A percentile compares a stretch with the other conserved stretches of the same genome.
Conservation (phyloP, 768 basidiomycete genomes). For the Suillus tomentosus region DNA sequence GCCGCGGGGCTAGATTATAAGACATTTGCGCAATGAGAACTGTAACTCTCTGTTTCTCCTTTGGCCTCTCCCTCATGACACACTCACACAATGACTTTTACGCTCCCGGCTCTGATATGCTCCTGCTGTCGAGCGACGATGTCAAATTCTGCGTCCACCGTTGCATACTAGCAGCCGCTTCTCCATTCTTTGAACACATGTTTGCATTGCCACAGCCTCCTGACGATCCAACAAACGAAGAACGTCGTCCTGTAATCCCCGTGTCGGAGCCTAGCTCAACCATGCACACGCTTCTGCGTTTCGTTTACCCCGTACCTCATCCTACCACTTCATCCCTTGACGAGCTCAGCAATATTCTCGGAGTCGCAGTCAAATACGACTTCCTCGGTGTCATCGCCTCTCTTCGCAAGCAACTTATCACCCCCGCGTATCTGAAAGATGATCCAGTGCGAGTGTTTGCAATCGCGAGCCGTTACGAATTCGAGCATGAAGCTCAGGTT, state of each 20-base stretch:
- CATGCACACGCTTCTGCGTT: constrained; percentile 54
- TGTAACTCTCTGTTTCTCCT: constrained; percentile 15
- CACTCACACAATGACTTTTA: constrained; percentile 39
- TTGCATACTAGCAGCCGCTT: constrained; percentile 62
- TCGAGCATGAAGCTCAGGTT: constrained; percentile 61
- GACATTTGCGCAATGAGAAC: constrained; percentile 9
- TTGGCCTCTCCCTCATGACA: constrained; percentile 27
- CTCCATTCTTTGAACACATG: constrained; percentile 71
- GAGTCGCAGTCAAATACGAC: constrained; percentile 67
- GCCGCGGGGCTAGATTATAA: not conserved
- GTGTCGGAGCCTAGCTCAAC: constrained; percentile 51
- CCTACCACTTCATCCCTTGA: constrained; percentile 55
- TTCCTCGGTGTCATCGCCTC: constrained; percentile 45
- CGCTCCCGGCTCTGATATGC: constrained; percentile 52
- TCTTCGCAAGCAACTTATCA: constrained; percentile 55
- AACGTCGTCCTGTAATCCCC: constrained; percentile 48
- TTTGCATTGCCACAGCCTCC: constrained; percentile 61
- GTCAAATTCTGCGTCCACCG: constrained; percentile 62
- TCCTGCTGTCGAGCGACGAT: constrained; percentile 46
- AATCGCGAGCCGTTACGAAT: constrained; percentile 64
- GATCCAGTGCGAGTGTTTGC: constrained; percentile 68
- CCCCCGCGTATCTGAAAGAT: constrained; percentile 46
- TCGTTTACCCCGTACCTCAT: constrained; percentile 63
- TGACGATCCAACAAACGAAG: constrained; percentile 21
- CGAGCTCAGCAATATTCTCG: constrained; percentile 51